phyloP scores from a whole-genome alignment of 192 early-diverging fungal species.

The Entophlyctis helioformis region DNA sequence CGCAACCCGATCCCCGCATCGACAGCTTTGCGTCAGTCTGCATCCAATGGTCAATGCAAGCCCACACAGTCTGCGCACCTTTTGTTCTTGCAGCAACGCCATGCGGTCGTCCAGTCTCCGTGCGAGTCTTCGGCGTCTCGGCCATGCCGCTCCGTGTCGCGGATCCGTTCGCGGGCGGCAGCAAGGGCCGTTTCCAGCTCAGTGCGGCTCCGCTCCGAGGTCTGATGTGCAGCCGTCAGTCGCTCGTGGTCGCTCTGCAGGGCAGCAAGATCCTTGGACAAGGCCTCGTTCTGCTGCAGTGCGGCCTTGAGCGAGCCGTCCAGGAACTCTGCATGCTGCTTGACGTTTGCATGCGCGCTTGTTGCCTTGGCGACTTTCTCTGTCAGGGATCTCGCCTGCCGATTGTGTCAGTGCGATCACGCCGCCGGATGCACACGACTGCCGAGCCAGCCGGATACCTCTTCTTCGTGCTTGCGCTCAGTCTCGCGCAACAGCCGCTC shows the following conservation, averaged over 20 bases:
- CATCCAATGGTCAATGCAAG: too few relatives aligned
- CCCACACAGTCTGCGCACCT: too few relatives aligned
- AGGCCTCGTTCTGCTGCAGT: too few relatives aligned
- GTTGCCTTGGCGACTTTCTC: slow-evolving; percentile 11
- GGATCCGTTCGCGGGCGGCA: neutral
- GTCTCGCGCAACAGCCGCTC: slow-evolving; percentile 13
- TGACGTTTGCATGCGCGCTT: too few relatives aligned
- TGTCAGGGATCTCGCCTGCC: slow-evolving; percentile 2
- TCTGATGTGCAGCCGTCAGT: too few relatives aligned
- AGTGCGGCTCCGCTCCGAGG: too few relatives aligned
- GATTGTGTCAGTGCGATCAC: neutral
- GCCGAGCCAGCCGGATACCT: slow-evolving; percentile 6
- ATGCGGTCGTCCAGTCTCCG: slow-evolving; percentile 10
- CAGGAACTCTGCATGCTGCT: too few relatives aligned
- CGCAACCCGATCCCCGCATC: too few relatives aligned
- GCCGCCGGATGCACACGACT: neutral
- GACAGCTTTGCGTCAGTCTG: too few relatives aligned
- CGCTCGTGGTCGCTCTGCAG: too few relatives aligned
- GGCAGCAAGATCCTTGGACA: too few relatives aligned
- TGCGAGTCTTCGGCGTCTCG: slow-evolving; percentile 1
- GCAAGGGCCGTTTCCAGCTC: slow-evolving; percentile 11
- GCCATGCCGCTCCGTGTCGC: slow-evolving; percentile 3
- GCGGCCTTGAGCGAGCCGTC: too few relatives aligned
- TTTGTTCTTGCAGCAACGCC: slow-evolving; percentile 8
- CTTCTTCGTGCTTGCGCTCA: slow-evolving; percentile 13